Conservation (phyloP, 768 basidiomycete genomes). For the Coprinopsis strossmayeri region DNA sequence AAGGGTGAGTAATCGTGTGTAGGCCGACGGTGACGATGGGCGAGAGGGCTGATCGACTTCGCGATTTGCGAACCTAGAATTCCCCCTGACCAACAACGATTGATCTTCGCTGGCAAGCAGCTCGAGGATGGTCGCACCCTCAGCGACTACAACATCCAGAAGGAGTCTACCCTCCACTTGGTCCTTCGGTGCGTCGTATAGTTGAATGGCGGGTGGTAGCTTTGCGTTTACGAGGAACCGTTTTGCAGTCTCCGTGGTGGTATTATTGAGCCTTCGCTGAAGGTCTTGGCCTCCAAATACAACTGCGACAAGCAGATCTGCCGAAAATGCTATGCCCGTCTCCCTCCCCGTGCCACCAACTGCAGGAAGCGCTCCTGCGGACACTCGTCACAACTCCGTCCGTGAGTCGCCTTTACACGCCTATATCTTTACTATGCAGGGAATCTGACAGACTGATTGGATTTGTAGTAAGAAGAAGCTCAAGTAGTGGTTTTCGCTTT, state of each 20-base stretch:
- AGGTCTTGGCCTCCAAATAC: slow-evolving; percentile 95
- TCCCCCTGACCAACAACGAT: slow-evolving; percentile 90
- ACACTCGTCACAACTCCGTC: slow-evolving; percentile 86
- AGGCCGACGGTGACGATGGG: background rate
- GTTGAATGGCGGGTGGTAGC: slow-evolving; percentile 8
- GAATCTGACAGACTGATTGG: slow-evolving; percentile 1
- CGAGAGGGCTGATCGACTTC: slow-evolving; percentile 4
- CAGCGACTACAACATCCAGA: slow-evolving; percentile 97
- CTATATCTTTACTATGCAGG: background rate
- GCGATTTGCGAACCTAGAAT: slow-evolving; percentile 41
- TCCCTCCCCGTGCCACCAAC: slow-evolving; percentile 98
- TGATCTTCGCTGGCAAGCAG: slow-evolving; percentile 98
- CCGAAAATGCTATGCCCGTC: slow-evolving; percentile 99
- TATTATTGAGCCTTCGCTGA: slow-evolving; percentile 98
- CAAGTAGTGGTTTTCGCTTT: slow-evolving; percentile 53
- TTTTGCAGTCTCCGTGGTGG: slow-evolving; percentile 92
- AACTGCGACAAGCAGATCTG: slow-evolving; percentile 99
- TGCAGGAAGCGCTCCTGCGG: slow-evolving; percentile 95
- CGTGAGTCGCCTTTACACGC: slow-evolving; percentile 45
- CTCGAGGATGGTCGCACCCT: slow-evolving; percentile 96
- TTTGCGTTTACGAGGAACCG: background rate
- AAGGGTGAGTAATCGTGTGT: slow-evolving; percentile 32
- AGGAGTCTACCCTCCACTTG: slow-evolving; percentile 96
- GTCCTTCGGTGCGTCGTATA: slow-evolving; percentile 72
- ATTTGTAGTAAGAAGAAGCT: slow-evolving; percentile 84